These are phyloP conservation scores for Binderoboletus segoi DNA, from an alignment of 1,284 basidiomycete species.

Conservation along the genomic window DNA sequence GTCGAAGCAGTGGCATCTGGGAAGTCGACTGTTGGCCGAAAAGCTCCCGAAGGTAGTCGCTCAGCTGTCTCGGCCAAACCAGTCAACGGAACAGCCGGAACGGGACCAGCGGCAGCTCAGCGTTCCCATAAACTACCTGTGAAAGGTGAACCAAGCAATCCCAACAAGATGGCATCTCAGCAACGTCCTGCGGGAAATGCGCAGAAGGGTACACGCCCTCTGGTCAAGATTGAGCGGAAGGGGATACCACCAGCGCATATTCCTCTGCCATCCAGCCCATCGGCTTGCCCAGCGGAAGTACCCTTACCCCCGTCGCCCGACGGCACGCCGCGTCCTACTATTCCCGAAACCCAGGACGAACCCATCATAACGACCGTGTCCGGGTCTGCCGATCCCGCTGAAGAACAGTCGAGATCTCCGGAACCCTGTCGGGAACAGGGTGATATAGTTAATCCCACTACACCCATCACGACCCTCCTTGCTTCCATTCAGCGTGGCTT, in stretches of 20 bases:
- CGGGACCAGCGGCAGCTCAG: not conserved
- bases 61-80: conserved; percentile 12
- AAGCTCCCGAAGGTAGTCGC: conserved; percentile 9
- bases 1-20: not conserved
- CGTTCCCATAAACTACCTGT: conserved; percentile 16
- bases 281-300: conserved; percentile 22
- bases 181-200: conserved; percentile 11
- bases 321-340: not conserved
- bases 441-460: conserved; percentile 37
- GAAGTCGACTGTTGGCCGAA: conserved; percentile 10
- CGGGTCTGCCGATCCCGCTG: not conserved
- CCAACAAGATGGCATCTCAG: not conserved
- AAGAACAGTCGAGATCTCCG: not conserved
- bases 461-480: conserved; percentile 70
- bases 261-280: conserved; percentile 36
- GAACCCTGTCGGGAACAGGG: conserved; percentile 6
- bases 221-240: conserved; percentile 16
- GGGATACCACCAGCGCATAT: conserved; percentile 25
- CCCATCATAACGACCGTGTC: not conserved
- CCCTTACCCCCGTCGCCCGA: conserved; percentile 34
- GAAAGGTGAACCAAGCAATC: conserved; percentile 15
- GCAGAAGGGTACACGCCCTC: conserved; percentile 17
- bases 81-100: not conserved
- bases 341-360: conserved; percentile 7
- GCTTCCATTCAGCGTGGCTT: conserved; percentile 72